phyloP scores from a whole-genome alignment of 495 filamentous ascomycete genomes.

The Aspergillus indologenus region DNA sequence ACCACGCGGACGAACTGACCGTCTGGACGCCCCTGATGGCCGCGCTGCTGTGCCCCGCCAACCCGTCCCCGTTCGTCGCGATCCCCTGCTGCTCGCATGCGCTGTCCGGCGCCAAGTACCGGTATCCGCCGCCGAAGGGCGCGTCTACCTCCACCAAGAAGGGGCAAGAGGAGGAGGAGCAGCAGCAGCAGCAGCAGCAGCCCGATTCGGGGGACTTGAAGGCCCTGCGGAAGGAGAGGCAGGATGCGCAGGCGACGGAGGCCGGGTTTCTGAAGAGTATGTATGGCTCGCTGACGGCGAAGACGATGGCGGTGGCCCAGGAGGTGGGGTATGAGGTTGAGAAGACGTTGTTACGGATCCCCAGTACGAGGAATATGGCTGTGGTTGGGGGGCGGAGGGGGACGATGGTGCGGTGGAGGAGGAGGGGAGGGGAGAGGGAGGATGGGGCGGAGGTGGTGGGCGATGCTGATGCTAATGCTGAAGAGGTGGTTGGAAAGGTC shows the following conservation, averaged over 20 bases:
- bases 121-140: constrained; percentile 56
- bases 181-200: constrained; percentile 22
- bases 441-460: background rate
- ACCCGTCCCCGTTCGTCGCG: constrained; percentile 67
- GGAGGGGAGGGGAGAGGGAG: no score
- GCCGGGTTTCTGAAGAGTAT: constrained; percentile 47
- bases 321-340: constrained; percentile 76
- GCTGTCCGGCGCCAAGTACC: constrained; percentile 68
- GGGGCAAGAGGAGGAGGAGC: constrained; percentile 1
- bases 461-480: constrained; percentile 1
- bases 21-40: constrained; percentile 92
- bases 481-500: constrained; percentile 19
- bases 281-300: constrained; percentile 72
- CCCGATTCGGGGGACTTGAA: constrained; percentile 43
- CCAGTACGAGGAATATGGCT: constrained; percentile 82
- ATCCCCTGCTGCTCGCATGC: constrained; percentile 95
- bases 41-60: constrained; percentile 56
- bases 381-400: constrained; percentile 59
- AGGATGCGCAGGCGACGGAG: constrained; percentile 30
- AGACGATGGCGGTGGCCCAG: constrained; percentile 60
- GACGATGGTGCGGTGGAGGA: constrained; percentile 21
- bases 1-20: constrained; percentile 94
- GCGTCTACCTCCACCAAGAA: background rate
- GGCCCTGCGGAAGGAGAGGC: constrained; percentile 36
- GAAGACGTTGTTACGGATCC: constrained; percentile 77